Evolutionary conservation across 352 stramenopile genomes (phyloP).

Genomic region (Pythium guiyangense): DNA sequence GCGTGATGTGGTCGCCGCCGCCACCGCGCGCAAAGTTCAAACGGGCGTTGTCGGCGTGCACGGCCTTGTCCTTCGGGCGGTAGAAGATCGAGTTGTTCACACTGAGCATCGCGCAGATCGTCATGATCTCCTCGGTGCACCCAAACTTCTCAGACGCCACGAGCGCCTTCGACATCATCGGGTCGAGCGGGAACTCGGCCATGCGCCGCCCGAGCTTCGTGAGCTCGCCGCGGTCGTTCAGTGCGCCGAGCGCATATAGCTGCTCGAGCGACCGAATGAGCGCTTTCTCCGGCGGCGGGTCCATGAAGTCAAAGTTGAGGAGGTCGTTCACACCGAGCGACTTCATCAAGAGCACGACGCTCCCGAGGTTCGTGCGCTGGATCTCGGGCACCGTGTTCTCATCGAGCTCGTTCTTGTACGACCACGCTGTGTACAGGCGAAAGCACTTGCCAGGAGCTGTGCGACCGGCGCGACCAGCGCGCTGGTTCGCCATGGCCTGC

Average conservation of each 20-base stretch:
- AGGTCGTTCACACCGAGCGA: conserved; percentile 99
- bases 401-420: conserved; percentile 98
- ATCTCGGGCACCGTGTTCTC: conserved; percentile 98
- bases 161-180: conserved; percentile 94
- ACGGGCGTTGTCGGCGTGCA: conserved; percentile 98
- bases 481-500: conserved; percentile 96
- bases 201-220: conserved; percentile 95
- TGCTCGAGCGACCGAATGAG: conserved; percentile 98
- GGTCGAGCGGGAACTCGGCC: conserved; percentile 95
- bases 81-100: conserved; percentile 99
- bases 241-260: conserved; percentile 97
- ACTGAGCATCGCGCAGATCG: conserved; percentile 97
- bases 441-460: conserved; percentile 99
- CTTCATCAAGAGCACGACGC: conserved; percentile 99
- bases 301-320: conserved; percentile 99
- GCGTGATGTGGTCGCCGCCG: conserved; percentile 96
- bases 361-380: conserved; percentile 96
- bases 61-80: conserved; percentile 97
- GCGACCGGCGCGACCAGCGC: conserved; percentile 92
- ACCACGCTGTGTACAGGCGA: conserved; percentile 98
- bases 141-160: conserved; percentile 91
- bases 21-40: conserved; percentile 97
- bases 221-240: conserved; percentile 98
- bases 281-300: conserved; percentile 97
- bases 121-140: conserved; percentile 94